Base-by-base conservation (phyloP, 106 monocot species). In the Allium sativum region DNA sequence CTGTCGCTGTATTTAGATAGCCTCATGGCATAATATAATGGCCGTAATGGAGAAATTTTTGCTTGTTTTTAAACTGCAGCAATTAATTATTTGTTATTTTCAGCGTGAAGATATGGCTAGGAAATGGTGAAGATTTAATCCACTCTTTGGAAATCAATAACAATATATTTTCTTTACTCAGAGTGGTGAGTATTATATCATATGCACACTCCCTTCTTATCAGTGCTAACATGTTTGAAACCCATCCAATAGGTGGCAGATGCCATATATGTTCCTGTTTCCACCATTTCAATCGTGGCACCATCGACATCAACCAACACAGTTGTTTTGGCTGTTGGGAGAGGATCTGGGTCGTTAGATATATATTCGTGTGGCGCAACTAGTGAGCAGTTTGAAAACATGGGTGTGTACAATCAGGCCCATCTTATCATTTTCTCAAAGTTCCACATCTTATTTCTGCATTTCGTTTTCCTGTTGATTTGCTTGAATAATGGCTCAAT, bases 321-420 rank as follows among this genome's bases (percentile, higher is more conserved):
- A 40, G 56, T 79, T 76, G 21, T 80, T 52, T 45, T 96, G 44
- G 95, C 90, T 54, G 56, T 87, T 65, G 95, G 95, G 52, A 87
- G 82, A 78, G 95, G 87, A 71, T 83, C 87, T 61, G 95, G 95
- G 18, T 73, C 73, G 20, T 47, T 96, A 42, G 90, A 96, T 78
- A 65, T 58, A 53, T 96, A 81, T 71, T 66, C 58, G 42, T 96
- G 68, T 69, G 18, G 78, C 66, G 51, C 76, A 71, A 78, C 69
- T 56, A 68, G 41, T 18, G 72, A 53, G 16, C 64, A 76, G 45
- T 52, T 78, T 67, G 20, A 70, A 46, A 75, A 14, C 66, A 55
- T 58, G 61, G 73, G 68, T 51, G 41, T 70, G 40, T 80, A 68
- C 76, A 45, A 82, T 73, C n/a, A n/a, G n/a, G n/a, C n/a, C n/a